Evolutionary conservation across 768 basidiomycete species (phyloP).

Genomic region (Hydnum rufescens): DNA sequence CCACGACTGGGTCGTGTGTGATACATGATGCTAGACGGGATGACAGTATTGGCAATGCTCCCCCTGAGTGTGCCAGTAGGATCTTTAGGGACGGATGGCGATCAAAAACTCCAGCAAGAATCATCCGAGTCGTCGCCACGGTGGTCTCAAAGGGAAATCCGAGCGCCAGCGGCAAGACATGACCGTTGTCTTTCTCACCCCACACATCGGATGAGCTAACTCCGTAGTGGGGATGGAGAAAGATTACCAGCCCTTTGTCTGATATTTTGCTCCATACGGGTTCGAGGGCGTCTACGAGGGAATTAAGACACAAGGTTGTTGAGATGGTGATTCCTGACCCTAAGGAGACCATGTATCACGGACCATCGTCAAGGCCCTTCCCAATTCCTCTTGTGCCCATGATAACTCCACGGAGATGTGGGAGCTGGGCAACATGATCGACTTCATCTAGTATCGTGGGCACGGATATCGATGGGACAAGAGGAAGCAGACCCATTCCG

Average conservation of each 20-base stretch:
- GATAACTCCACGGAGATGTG: constrained; percentile 58
- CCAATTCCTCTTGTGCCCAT: constrained; percentile 68
- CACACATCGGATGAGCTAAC: constrained; percentile 45
- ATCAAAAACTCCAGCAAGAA: constrained; percentile 64
- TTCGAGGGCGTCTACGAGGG: constrained; percentile 39
- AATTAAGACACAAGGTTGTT: not conserved
- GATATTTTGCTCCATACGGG: constrained; percentile 69
- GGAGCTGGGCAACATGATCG: constrained; percentile 39
- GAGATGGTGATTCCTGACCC: not conserved
- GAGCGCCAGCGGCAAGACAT: constrained; percentile 68
- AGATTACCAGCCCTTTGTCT: constrained; percentile 47
- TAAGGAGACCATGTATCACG: not conserved
- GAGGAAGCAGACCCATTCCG: constrained; percentile 68
- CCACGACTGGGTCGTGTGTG: constrained; percentile 64
- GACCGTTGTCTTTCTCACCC: constrained; percentile 63
- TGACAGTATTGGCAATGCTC: constrained; percentile 63
- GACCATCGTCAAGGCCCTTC: constrained; percentile 54
- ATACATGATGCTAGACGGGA: constrained; percentile 74
- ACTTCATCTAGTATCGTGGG: constrained; percentile 41
- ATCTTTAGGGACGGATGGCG: constrained; percentile 55
- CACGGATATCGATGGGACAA: constrained; percentile 44
- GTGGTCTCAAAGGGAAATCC: constrained; percentile 89
- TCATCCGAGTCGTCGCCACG: constrained; percentile 57
- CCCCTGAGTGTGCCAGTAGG: constrained; percentile 75
- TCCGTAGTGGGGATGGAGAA: constrained; percentile 77